A percentile compares a stretch with the other conserved stretches of the same genome.
Conservation (phyloP, 1,284 basidiomycete genomes). For the Leccinum cinnamomeum region DNA sequence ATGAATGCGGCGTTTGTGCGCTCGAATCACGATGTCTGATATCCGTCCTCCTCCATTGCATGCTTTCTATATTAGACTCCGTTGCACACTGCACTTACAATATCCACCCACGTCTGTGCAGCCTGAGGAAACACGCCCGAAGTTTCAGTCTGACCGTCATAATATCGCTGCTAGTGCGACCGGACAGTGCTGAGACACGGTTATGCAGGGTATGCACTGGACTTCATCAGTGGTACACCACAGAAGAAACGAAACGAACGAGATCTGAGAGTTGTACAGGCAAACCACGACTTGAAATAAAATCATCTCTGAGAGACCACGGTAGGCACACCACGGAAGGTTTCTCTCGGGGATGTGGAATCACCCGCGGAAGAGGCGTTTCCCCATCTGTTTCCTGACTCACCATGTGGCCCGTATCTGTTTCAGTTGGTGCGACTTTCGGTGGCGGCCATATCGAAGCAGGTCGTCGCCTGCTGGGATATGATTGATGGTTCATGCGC, state of each 20-base stretch:
- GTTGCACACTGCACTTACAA: slow-evolving; percentile 6
- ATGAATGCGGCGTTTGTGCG: background rate
- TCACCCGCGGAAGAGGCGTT: background rate
- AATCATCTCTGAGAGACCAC: background rate
- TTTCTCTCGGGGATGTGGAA: background rate
- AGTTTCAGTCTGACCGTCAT: background rate
- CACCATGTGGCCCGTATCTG: background rate
- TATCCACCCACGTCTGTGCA: too few relatives aligned
- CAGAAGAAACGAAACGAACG: background rate
- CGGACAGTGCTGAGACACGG: background rate
- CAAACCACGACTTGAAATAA: background rate
- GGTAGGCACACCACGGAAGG: background rate
- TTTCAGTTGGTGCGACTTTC: background rate
- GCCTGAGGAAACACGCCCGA: too few relatives aligned
- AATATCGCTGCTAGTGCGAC: background rate
- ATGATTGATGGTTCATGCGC: background rate
- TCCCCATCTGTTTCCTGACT: background rate
- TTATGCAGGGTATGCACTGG: background rate
- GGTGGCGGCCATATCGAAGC: background rate
- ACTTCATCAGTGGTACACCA: background rate
- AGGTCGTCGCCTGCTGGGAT: background rate
- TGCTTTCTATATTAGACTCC: slow-evolving; percentile 4
- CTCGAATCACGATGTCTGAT: background rate
- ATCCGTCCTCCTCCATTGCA: background rate
- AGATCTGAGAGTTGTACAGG: background rate